A percentile compares a stretch with the other conserved stretches of the same genome.
Conservation (phyloP, 2,329 filamentous ascomycete genomes). For the Thielaviopsis musarum region DNA sequence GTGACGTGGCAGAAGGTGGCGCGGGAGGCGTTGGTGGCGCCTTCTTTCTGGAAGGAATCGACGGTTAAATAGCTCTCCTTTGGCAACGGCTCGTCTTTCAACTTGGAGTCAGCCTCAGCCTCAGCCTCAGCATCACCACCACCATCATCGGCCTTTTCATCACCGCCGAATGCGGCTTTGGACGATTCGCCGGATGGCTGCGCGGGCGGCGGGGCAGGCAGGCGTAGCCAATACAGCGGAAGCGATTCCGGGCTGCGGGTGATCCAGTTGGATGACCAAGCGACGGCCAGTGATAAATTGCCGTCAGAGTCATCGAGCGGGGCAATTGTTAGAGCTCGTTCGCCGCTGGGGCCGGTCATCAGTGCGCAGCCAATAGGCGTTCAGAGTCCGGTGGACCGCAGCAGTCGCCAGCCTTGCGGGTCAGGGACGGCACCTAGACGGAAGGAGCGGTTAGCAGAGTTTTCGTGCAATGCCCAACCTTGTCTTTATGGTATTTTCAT, state of each 20-base stretch:
- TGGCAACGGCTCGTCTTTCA: neutral
- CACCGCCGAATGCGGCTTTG: conserved; percentile 9
- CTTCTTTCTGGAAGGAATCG: conserved; percentile 22
- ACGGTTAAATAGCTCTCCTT: conserved; percentile 14
- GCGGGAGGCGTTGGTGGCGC: conserved; percentile 14
- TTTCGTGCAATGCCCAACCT: too few relatives aligned
- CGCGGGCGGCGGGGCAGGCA: conserved; percentile 22
- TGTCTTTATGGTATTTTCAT: too few relatives aligned
- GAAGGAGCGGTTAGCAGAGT: neutral
- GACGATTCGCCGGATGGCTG: neutral
- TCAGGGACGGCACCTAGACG: conserved; percentile 36
- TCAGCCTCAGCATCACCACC: neutral
- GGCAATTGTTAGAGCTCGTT: conserved; percentile 35
- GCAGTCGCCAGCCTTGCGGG: conserved; percentile 37
- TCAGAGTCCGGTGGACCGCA: conserved; percentile 42
- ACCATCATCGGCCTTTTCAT: neutral
- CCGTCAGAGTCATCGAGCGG: conserved; percentile 44
- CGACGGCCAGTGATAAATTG: conserved; percentile 36
- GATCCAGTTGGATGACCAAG: conserved; percentile 39
- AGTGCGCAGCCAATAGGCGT: conserved; percentile 41
- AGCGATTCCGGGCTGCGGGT: conserved; percentile 32
- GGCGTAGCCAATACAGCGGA: conserved; percentile 41
- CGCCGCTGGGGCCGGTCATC: conserved; percentile 34
- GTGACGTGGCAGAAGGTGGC: conserved; percentile 34
- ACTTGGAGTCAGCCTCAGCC: neutral